These are phyloP conservation scores for Phytophthora vignae DNA, from an alignment of 352 stramenopile genomes.

Conservation along the genomic window DNA sequence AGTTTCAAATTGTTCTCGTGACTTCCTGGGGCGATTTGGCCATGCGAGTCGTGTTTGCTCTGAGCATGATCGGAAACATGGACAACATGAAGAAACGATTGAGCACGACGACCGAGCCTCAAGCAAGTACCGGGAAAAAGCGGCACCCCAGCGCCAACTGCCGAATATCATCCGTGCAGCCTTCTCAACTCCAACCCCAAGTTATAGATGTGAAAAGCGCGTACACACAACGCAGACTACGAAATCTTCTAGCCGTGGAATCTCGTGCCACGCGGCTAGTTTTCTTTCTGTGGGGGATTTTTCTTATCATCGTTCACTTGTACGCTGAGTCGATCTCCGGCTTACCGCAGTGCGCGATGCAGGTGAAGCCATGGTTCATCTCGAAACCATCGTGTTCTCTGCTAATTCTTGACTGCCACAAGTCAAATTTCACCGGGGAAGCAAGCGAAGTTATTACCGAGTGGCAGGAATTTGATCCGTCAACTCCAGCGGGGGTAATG, in stretches of 20 bases:
- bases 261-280: slow-evolving; percentile 8
- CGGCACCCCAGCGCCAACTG: slow-evolving; percentile 1
- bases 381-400: slow-evolving; percentile 35
- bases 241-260: background rate
- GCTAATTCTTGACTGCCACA: slow-evolving; percentile 36
- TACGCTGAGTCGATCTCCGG: slow-evolving; percentile 24
- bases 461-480: slow-evolving; percentile 26
- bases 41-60: slow-evolving; percentile 23
- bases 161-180: background rate
- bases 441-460: slow-evolving; percentile 3
- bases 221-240: background rate
- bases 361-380: slow-evolving; percentile 38
- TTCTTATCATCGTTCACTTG: slow-evolving; percentile 26
- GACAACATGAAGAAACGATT: slow-evolving; percentile 41
- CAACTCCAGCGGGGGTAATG: slow-evolving; percentile 20
- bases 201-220: background rate
- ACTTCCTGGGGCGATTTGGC: slow-evolving; percentile 29
- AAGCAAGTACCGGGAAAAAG: background rate
- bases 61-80: slow-evolving; percentile 31
- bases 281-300: slow-evolving; percentile 22
- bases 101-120: background rate
- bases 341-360: slow-evolving; percentile 25
- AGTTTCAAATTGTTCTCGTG: slow-evolving; percentile 43
- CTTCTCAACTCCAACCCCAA: background rate
- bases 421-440: background rate